phyloP scores from a whole-genome alignment of 306 rosid genomes.

The Aeschynomene evenia region DNA sequence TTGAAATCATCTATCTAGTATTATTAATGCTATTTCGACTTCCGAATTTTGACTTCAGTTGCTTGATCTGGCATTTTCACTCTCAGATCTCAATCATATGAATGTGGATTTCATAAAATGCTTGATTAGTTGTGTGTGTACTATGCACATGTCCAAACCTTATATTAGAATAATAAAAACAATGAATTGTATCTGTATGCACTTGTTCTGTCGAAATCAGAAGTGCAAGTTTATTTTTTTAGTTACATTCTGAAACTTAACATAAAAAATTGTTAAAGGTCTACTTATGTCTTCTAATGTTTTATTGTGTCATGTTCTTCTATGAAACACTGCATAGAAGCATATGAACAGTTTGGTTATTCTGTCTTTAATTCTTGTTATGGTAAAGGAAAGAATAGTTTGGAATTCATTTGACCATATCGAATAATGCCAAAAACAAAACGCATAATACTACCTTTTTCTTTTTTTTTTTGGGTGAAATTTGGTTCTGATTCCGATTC shows the following conservation, averaged over 20 bases:
- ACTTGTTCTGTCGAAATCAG: neutral
- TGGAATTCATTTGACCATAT: no score
- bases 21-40: neutral
- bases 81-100: neutral
- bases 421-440: no score
- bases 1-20: neutral
- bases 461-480: neutral
- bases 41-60: neutral
- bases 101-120: neutral
- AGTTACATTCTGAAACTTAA: no score
- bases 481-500: neutral
- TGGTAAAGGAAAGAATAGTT: no score
- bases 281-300: no score
- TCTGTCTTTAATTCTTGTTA: neutral
- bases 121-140: neutral
- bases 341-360: neutral
- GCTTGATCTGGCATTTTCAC: neutral
- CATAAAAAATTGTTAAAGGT: no score
- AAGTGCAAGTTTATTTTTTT: neutral
- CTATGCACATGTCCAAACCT: neutral
- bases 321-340: neutral
- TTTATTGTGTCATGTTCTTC: no score
- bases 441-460: neutral
- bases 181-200: neutral
- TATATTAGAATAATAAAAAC: neutral